Percentiles rank a stretch among this genome's conserved stretches.
Conservation (phyloP, 169 alveolate species). For the Cytauxzoon felis region DNA sequence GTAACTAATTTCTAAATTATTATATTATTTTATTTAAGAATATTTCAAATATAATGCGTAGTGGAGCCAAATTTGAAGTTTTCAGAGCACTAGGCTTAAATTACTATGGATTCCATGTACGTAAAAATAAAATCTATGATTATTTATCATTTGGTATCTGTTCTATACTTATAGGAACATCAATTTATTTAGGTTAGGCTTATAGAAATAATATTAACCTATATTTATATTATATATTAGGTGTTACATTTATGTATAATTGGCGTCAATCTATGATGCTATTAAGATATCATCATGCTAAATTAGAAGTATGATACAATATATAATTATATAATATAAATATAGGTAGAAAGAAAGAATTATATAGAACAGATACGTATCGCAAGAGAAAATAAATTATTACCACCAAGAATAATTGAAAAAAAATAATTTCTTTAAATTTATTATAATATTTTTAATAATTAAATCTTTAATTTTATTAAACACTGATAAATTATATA, state of each 20-base stretch:
- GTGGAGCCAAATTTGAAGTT: slow-evolving; percentile 59
- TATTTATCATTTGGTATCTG: slow-evolving; percentile 46
- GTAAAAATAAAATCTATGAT: slow-evolving; percentile 58
- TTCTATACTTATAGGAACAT: slow-evolving; percentile 41
- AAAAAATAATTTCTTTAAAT: background rate
- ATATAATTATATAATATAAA: background rate
- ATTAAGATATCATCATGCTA: slow-evolving; percentile 57
- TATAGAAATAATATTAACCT: no score
- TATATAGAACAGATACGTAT: slow-evolving; percentile 37
- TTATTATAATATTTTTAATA: background rate
- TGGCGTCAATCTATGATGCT: slow-evolving; percentile 59
- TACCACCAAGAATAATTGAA: slow-evolving; percentile 40
- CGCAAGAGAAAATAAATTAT: slow-evolving; percentile 50
- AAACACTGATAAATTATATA: background rate
- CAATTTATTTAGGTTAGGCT: slow-evolving; percentile 54
- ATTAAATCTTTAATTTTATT: background rate
- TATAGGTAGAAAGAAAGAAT: slow-evolving; percentile 50
- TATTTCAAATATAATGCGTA: slow-evolving; percentile 36
- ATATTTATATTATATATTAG: slow-evolving; percentile 6
- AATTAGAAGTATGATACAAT: slow-evolving; percentile 33
- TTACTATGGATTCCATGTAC: slow-evolving; percentile 62
- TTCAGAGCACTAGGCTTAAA: slow-evolving; percentile 54
- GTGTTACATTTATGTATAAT: slow-evolving; percentile 51
- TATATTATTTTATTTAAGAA: no score
- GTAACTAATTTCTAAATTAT: no score